Conservation (phyloP, 1,284 basidiomycete species). For the Ustilago xerochloae region DNA sequence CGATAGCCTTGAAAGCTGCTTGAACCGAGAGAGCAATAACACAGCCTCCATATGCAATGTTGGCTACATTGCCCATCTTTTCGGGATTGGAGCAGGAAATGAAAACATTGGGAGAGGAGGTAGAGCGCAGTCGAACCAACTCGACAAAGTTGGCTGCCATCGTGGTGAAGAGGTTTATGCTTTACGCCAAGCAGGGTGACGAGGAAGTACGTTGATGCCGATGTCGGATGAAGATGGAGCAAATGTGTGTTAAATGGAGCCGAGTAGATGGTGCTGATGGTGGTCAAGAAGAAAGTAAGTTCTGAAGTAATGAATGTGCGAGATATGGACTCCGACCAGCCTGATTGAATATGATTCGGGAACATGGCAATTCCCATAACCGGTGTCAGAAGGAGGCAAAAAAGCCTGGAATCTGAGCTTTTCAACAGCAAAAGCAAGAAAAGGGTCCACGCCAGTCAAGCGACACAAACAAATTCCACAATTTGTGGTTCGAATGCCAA, state of each 20-base stretch:
- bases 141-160: conserved; percentile 50
- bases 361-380: background rate
- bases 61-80: conserved; percentile 55
- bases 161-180: background rate
- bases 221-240: too few species aligned
- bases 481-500: too few species aligned
- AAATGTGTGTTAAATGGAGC: background rate
- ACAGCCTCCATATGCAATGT: conserved; percentile 63
- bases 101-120: conserved; percentile 39
- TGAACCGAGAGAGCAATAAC: conserved; percentile 44
- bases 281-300: too few species aligned
- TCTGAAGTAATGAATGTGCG: background rate
- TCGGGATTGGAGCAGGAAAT: conserved; percentile 43
- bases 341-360: background rate
- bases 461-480: too few species aligned
- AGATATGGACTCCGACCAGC: background rate
- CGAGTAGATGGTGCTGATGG: background rate
- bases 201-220: too few species aligned
- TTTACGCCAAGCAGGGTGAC: background rate
- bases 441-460: too few species aligned
- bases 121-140: conserved; percentile 44
- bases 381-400: background rate
- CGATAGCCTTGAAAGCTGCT: conserved; percentile 56
- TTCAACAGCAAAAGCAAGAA: too few species aligned
- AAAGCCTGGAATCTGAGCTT: background rate